Conservation (phyloP, 1,284 basidiomycete species). For the Amylostereum areolatum region DNA sequence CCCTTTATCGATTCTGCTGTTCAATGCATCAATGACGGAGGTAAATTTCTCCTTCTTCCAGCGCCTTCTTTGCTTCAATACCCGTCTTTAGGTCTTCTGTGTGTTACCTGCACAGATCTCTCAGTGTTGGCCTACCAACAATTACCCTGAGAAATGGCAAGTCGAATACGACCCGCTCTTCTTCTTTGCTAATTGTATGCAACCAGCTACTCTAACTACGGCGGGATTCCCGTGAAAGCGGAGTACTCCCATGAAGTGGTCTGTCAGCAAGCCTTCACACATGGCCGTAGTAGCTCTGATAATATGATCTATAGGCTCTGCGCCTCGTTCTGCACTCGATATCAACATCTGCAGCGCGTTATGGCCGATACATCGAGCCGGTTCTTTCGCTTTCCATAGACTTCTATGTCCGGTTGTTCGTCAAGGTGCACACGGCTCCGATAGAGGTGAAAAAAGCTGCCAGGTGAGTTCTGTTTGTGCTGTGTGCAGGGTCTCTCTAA, state of each 20-base stretch:
- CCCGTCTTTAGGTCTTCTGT: constrained; percentile 68
- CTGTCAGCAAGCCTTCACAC: constrained; percentile 20
- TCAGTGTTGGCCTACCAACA: constrained; percentile 90
- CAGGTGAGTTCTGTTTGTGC: constrained; percentile 41
- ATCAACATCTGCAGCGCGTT: constrained; percentile 83
- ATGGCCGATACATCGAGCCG: constrained; percentile 89
- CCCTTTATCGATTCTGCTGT: constrained; percentile 97
- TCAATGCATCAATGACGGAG: constrained; percentile 86
- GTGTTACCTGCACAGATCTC: constrained; percentile 95
- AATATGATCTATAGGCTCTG: constrained; percentile 53
- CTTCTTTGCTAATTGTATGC: not conserved
- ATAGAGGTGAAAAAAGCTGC: constrained; percentile 84
- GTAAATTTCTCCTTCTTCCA: constrained; percentile 32
- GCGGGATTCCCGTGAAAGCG: constrained; percentile 86
- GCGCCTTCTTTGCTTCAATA: not conserved
- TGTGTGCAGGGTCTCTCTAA: constrained; percentile 7
- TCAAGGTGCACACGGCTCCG: constrained; percentile 72
- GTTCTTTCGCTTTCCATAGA: constrained; percentile 94
- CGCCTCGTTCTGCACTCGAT: constrained; percentile 85
- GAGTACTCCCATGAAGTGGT: constrained; percentile 95
- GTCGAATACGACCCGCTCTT: constrained; percentile 11
- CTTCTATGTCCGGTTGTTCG: constrained; percentile 94
- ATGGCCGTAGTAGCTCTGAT: constrained; percentile 1
- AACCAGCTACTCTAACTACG: constrained; percentile 88
- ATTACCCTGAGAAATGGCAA: constrained; percentile 96